Percentiles rank a stretch among this genome's conserved stretches.
These are phyloP conservation scores for Prunus padus DNA, from an alignment of 306 rosid genomes.

Conservation along the genomic window DNA sequence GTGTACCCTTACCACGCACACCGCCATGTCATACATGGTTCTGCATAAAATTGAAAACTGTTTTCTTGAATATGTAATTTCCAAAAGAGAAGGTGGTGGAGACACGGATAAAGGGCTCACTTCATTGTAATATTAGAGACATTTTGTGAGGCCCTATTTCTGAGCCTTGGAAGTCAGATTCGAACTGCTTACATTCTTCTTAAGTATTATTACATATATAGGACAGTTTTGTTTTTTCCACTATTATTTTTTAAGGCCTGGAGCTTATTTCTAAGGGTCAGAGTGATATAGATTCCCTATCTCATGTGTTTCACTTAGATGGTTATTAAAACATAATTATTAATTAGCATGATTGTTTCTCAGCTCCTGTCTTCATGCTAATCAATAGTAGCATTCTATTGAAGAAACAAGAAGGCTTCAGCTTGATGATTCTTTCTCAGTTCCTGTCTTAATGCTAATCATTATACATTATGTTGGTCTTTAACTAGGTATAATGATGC, in stretches of 20 bases:
- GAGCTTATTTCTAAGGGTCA: not conserved
- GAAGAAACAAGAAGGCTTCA: not conserved
- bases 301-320: not conserved
- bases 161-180: no score
- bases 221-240: not conserved
- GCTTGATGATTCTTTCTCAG: not conserved
- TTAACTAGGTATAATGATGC: slow-evolving; percentile 30
- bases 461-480: not conserved
- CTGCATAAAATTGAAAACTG: not conserved
- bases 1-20: not conserved
- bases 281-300: not conserved
- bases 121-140: not conserved
- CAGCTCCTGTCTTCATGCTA: no score
- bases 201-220: not conserved
- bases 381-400: not conserved
- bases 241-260: not conserved
- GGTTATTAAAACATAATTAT: not conserved
- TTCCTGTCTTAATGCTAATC: not conserved
- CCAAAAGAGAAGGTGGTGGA: not conserved
- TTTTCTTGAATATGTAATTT: not conserved
- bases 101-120: not conserved
- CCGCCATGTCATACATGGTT: not conserved
- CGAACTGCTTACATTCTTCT: not conserved
- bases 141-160: not conserved
- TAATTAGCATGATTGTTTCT: no score